phyloP scores from a whole-genome alignment of 108 stramenopile species.

The Fragilariopsis cylindrus region DNA sequence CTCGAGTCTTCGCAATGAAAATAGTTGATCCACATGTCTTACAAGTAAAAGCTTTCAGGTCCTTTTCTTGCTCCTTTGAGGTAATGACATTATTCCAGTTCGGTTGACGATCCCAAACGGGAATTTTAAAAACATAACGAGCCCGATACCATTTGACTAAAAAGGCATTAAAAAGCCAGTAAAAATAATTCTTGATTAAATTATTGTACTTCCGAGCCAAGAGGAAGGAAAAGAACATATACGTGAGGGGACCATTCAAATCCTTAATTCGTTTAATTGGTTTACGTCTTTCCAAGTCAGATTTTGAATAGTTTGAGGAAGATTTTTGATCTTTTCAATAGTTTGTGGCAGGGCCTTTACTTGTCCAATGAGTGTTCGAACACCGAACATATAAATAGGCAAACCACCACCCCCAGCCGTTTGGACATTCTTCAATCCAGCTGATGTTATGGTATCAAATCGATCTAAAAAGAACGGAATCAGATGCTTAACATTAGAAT shows the following conservation, averaged over 20 bases:
- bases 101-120: constrained; percentile 87
- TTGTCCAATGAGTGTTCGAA: constrained; percentile 4
- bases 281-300: constrained; percentile 8
- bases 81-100: constrained; percentile 90
- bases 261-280: constrained; percentile 25
- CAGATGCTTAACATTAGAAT: background rate
- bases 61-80: constrained; percentile 84
- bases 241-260: constrained; percentile 38
- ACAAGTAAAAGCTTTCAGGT: constrained; percentile 79
- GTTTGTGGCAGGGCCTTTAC: background rate
- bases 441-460: constrained; percentile 24
- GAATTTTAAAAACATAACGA: constrained; percentile 80
- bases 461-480: constrained; percentile 10
- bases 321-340: background rate
- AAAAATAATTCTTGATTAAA: constrained; percentile 28
- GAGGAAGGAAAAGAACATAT: constrained; percentile 28
- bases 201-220: constrained; percentile 20
- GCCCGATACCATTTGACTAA: constrained; percentile 85
- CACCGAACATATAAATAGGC: background rate
- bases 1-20: constrained; percentile 81
- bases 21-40: constrained; percentile 79
- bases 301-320: constrained; percentile 1
- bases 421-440: constrained; percentile 31
- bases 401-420: constrained; percentile 6
- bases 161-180: constrained; percentile 58